Percentiles rank a stretch among this genome's conserved stretches.
Conservation (phyloP, 75 land plant genomes). For the Picea glauca region DNA sequence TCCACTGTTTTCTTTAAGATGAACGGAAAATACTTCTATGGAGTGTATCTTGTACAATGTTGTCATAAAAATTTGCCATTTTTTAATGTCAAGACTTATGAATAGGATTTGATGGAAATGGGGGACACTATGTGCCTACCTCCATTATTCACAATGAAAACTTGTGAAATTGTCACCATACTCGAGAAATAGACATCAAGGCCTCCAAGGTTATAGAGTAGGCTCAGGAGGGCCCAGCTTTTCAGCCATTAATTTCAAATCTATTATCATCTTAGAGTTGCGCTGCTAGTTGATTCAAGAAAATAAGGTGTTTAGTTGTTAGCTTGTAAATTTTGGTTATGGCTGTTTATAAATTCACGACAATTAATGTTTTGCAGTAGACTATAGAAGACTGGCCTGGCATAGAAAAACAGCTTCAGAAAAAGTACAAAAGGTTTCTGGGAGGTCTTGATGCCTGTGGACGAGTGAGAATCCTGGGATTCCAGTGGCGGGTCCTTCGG, state of each 20-base stretch:
- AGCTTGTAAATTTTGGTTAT: not conserved
- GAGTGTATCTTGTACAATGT: not conserved
- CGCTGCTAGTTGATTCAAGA: not conserved
- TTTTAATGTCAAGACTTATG: not conserved
- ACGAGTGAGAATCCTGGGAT: constrained; percentile 50
- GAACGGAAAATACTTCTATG: not conserved
- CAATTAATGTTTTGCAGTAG: constrained; percentile 31
- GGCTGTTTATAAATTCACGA: not conserved
- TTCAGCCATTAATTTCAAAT: not conserved
- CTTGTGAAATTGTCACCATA: not conserved
- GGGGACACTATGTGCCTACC: not conserved
- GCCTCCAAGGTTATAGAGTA: not conserved
- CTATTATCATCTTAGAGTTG: not conserved
- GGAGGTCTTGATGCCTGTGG: constrained; percentile 20
- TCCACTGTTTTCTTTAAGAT: not conserved
- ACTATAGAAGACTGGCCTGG: constrained; percentile 35
- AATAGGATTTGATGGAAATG: not conserved
- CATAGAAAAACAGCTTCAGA: constrained; percentile 50
- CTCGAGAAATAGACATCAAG: not conserved
- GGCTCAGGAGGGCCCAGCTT: not conserved
- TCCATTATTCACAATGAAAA: not conserved
- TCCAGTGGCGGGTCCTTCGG: constrained; percentile 80
- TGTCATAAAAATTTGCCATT: not conserved
- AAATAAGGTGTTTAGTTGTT: not conserved
- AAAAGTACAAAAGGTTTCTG: constrained; percentile 29